Evolutionary conservation across 2,329 filamentous ascomycete genomes (phyloP).

Genomic region (Pestalotiopsis sp.): DNA sequence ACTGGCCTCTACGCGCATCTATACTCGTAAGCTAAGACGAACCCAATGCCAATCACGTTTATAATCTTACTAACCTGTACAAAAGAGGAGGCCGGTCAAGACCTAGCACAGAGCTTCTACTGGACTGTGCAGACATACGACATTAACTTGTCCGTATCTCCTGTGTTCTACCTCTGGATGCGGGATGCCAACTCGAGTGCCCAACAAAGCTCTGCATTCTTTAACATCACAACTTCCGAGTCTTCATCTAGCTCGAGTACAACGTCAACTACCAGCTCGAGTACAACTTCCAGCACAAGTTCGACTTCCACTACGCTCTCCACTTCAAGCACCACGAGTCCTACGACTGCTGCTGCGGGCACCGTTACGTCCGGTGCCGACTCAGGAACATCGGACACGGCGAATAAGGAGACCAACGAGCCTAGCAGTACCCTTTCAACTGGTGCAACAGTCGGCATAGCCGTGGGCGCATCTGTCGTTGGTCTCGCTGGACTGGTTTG

Average conservation of each 20-base stretch:
- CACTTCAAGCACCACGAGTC: not conserved
- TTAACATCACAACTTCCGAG: constrained; percentile 4
- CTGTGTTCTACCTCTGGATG: constrained; percentile 9
- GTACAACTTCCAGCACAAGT: not conserved
- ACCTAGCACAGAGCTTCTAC: constrained; percentile 2
- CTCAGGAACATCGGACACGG: not conserved
- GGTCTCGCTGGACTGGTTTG: not conserved
- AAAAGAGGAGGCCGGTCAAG: not conserved
- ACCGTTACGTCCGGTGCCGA: not conserved
- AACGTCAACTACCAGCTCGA: not conserved
- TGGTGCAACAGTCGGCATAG: not conserved
- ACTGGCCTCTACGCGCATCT: not conserved
- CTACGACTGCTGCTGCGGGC: not conserved
- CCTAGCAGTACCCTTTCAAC: not conserved
- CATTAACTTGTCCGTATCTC: not conserved
- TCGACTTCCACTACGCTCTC: not conserved
- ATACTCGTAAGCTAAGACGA: not conserved
- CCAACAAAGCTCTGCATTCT: not conserved
- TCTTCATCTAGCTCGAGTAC: not conserved
- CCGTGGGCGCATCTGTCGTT: not conserved
- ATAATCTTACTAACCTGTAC: not conserved
- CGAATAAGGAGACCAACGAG: not conserved
- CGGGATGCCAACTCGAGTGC: not conserved
- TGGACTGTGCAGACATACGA: constrained; percentile 12
- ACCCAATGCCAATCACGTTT: not conserved